Evolutionary conservation across 805 yeast species (phyloP), one percentile per base, ranked within the genome.

Genomic region (Debaryomyces maramus): DNA sequence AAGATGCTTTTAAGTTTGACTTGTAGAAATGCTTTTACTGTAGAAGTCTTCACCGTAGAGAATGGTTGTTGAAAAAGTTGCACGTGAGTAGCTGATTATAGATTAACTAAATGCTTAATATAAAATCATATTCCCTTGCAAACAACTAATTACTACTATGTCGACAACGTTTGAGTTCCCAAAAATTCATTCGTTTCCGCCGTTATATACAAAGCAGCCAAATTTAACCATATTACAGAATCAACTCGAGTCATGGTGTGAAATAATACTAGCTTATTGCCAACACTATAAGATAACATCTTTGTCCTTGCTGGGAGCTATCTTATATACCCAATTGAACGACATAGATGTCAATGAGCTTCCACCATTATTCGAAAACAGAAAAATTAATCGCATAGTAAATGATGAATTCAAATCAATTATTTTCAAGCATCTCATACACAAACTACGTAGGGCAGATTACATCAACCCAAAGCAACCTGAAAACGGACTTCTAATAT

Each of bases 171-270:
- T 61, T 47, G 50, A 51, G 38, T 70, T 67, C 49, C 74, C 75
- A n/a, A 65, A 65, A 43, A 67, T 70, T 35, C 68, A 70, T 50
- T 51, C 67, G 13, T 91, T 89, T 60, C 97, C 97, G 5, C 99
- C 99, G 0, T 79, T 91, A 50, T 91, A 81, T 65, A 93, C 98
- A 6, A 74, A 80, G 45, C 99, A 91, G 63, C 89, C 93, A 16
- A 90, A 91, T 52, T 75, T 81, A 26, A 79, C 85, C 8, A 83
- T 93, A 2, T 78, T 86, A 67, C 73, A 75, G 21, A 81, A 88
- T 8, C 99, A 91, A 61, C 64, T 85, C 11, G 72, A 73, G n/a
- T 78, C 85, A 39, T 91, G 99, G 99, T 65, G 72, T 19, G 68
- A 75, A 32, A 61, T 91, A 19, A 65, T 91, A 0, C 58, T 84